A percentile compares a stretch with the other conserved stretches of the same genome.
Evolutionary conservation across 2,329 filamentous ascomycete genomes (phyloP).

Genomic region (Ophiocordyceps sinensis): DNA sequence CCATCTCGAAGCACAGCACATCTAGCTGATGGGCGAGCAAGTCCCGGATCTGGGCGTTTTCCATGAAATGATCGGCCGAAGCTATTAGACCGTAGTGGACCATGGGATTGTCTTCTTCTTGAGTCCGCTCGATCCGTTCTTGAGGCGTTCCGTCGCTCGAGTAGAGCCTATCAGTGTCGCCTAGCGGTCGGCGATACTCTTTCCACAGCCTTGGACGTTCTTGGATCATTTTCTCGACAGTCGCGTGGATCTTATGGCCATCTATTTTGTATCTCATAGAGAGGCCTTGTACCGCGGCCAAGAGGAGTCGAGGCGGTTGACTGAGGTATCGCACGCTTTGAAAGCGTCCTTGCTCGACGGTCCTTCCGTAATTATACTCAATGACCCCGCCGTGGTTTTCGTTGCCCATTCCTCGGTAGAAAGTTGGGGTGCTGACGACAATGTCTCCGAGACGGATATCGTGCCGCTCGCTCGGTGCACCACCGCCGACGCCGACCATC

Average conservation of each 20-base stretch:
- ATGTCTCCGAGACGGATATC: constrained; percentile 18
- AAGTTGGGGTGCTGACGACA: constrained; percentile 5
- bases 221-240: neutral
- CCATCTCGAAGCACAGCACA: neutral
- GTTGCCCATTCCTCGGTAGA: too few species aligned
- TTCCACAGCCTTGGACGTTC: neutral
- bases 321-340: constrained; percentile 3
- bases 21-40: constrained; percentile 11
- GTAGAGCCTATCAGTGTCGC: constrained; percentile 3
- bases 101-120: constrained; percentile 1
- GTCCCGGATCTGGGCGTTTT: constrained; percentile 4
- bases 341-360: constrained; percentile 4
- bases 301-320: constrained; percentile 4
- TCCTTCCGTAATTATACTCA: constrained; percentile 11
- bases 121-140: too few species aligned
- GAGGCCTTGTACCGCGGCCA: constrained; percentile 3
- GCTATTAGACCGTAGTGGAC: constrained; percentile 8
- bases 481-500: constrained; percentile 10
- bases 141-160: neutral
- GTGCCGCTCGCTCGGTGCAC: constrained; percentile 15
- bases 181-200: constrained; percentile 2
- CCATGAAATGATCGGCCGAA: neutral
- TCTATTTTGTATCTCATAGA: too few species aligned
- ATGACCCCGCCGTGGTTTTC: constrained; percentile 7
- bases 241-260: neutral